These are phyloP conservation scores for Prunus mume DNA, from an alignment of 306 rosid genomes.

Conservation along the genomic window DNA sequence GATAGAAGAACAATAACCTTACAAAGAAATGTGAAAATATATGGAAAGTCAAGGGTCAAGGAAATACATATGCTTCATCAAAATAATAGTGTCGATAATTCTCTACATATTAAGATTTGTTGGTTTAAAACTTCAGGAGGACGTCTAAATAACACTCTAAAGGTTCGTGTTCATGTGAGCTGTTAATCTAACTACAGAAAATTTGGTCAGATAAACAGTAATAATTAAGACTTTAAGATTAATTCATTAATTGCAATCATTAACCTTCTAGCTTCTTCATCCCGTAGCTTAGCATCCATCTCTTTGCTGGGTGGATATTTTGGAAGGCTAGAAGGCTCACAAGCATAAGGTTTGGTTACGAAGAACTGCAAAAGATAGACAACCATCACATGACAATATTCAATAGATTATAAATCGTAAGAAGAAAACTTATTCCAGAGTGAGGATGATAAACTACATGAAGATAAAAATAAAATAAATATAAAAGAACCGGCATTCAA, in stretches of 20 bases:
- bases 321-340: constrained; percentile 98
- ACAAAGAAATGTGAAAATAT: background rate
- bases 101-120: constrained; percentile 7
- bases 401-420: background rate
- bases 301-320: constrained; percentile 99
- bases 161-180: background rate
- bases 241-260: constrained; percentile 24
- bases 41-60: background rate
- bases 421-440: background rate
- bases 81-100: background rate
- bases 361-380: constrained; percentile 68
- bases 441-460: background rate
- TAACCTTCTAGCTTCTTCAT: constrained; percentile 98
- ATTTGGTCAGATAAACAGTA: constrained; percentile 6
- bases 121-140: background rate
- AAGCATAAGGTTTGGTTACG: constrained; percentile 86
- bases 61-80: background rate
- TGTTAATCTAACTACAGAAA: constrained; percentile 4
- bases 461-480: background rate
- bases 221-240: constrained; percentile 8
- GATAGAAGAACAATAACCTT: background rate
- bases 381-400: constrained; percentile 1
- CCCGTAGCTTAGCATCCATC: constrained; percentile 97
- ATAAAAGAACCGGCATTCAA: constrained; percentile 4
- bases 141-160: background rate